Evolutionary conservation across 2,329 filamentous ascomycete genomes (phyloP).

Genomic region (Diaporthe australafricana): DNA sequence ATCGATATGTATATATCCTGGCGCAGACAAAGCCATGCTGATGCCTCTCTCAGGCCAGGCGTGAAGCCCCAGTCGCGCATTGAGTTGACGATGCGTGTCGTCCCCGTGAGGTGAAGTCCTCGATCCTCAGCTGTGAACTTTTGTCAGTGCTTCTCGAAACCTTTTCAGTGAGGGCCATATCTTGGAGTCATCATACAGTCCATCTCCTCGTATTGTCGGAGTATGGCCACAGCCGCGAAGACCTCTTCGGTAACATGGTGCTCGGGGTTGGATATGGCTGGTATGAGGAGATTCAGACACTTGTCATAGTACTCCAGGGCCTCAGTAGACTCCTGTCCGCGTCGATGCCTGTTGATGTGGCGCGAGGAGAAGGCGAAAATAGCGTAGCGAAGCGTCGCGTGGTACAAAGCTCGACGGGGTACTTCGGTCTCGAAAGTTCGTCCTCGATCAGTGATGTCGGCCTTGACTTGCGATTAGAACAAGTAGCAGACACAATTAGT

Average conservation of each 20-base stretch:
- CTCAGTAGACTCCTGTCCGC: not conserved
- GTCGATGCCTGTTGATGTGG: conserved; percentile 1
- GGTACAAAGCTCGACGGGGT: not conserved
- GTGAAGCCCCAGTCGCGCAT: conserved; percentile 20
- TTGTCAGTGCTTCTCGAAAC: not conserved
- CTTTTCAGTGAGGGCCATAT: rapidly evolving
- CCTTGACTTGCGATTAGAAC: not conserved
- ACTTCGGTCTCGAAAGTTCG: conserved; percentile 3
- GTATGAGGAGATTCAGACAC: conserved; percentile 28
- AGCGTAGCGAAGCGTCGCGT: not conserved
- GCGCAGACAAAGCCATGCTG: conserved; percentile 24
- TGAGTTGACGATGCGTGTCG: conserved; percentile 19
- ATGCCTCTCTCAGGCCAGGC: conserved; percentile 25
- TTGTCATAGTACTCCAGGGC: conserved; percentile 24
- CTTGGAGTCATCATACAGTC: not conserved
- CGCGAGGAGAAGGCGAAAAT: conserved; percentile 12
- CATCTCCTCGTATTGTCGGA: conserved; percentile 26
- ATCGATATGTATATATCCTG: conserved; percentile 27
- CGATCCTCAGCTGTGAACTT: not conserved
- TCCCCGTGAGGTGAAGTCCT: conserved; percentile 17
- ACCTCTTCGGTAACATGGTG: conserved; percentile 12
- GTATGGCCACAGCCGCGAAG: conserved; percentile 16
- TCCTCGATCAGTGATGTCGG: not conserved
- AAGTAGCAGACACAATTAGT: too few species aligned
- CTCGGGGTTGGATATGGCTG: conserved; percentile 9